Evolutionary conservation across 2,329 filamentous ascomycete genomes (phyloP).

Genomic region (Aureobasidium leucospermi): DNA sequence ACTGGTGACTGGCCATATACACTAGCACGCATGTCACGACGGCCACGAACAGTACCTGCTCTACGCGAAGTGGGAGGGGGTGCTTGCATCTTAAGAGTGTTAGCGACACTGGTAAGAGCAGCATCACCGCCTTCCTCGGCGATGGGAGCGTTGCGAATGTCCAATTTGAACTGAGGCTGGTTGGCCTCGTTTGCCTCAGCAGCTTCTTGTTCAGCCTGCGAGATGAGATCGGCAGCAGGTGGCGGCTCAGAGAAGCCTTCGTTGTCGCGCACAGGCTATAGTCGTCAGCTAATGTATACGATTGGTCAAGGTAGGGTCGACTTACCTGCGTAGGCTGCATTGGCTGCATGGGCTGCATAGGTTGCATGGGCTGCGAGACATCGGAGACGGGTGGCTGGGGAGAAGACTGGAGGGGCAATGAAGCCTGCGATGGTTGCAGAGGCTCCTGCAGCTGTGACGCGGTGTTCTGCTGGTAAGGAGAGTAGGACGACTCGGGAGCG

Average conservation of each 20-base stretch:
- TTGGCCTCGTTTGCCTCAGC: conserved; percentile 46
- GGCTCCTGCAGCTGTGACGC: conserved; percentile 27
- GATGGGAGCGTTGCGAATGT: conserved; percentile 71
- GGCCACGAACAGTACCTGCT: conserved; percentile 71
- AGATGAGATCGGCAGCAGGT: conserved; percentile 52
- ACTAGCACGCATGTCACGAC: conserved; percentile 86
- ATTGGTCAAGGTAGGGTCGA: not conserved
- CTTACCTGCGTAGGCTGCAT: not conserved
- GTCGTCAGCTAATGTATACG: conserved; percentile 8
- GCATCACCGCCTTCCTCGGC: conserved; percentile 67
- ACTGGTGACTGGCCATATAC: conserved; percentile 61
- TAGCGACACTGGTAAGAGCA: conserved; percentile 67
- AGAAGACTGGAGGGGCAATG: not conserved
- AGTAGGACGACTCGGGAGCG: conserved; percentile 5
- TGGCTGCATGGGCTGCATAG: not conserved
- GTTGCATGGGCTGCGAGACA: conserved; percentile 8
- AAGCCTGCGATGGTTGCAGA: conserved; percentile 18
- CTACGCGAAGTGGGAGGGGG: conserved; percentile 45
- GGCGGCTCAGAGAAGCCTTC: conserved; percentile 73
- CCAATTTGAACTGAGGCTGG: conserved; percentile 65
- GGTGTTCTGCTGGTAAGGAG: conserved; percentile 26
- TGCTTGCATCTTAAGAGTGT: conserved; percentile 56
- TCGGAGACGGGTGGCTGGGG: conserved; percentile 16
- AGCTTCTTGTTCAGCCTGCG: conserved; percentile 64
- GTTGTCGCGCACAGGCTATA: conserved; percentile 50